Evolutionary conservation across 2,329 filamentous ascomycete genomes (phyloP), one percentile per base, ranked within the genome.

Genomic region (Fusarium proliferatum): DNA sequence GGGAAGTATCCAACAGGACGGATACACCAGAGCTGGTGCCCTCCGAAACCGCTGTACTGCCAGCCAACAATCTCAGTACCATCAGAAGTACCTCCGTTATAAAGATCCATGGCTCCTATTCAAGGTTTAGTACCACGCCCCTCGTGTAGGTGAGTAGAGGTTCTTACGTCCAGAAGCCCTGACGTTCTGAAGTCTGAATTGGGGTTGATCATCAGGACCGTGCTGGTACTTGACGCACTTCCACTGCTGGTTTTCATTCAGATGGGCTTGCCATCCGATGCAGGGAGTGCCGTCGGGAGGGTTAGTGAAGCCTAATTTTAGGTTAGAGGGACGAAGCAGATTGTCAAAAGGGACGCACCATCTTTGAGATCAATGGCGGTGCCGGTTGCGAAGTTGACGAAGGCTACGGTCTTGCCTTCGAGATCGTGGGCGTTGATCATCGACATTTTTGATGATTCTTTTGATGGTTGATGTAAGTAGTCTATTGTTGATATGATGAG

Each of bases 221-320:
- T 58, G 39, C n/a, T 46, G 28, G n/a, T 46, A 58, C 21, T 58
- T 58, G 13, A 58, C 39, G 12, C 39, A 43, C 55, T 58, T 58
- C 55, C 55, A 58, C n/a, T 58, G 39, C 12, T 58, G 55, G 13
- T 46, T 58, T 17, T 58, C 55, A 1, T 23, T 16, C 9, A 46
- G 1, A 13, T 58, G 55, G 2, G 39, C 39, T 34, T 58, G 55
- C 39, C 41, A 58, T 12, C 39, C 39, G 4, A 58, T 58, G 10
- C 55, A 58, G 7, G 55, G 39, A 13, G 55, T 58, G 11, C 55
- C 55, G 17, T 46, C 30, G 2, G 39, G 55, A 4, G 55, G 55
- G 12, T 34, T 34, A 1, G 38, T 58, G 4, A 46, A 46, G 30
- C 52, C 39, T 57, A 16, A 2, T 2, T 1, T 12, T 12, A 0